Conservation (phyloP, 805 yeast genomes). For the Zygosaccharomyces bisporus region DNA sequence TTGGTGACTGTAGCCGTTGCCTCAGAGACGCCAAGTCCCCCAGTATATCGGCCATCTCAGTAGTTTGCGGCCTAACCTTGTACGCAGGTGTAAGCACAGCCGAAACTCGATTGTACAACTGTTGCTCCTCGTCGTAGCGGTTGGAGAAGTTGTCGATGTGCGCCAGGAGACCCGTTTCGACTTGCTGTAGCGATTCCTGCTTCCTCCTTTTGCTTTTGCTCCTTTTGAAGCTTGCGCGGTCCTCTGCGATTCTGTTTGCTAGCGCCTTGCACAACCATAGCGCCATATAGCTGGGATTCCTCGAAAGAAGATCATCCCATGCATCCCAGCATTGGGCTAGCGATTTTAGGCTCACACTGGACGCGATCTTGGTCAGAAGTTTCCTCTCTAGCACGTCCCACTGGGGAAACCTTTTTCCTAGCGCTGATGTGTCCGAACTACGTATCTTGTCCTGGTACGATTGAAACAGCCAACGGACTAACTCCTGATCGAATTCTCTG, state of each 20-base stretch:
- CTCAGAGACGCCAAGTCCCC: slow-evolving; percentile 22
- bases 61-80: no score
- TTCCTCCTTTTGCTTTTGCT: slow-evolving; percentile 22
- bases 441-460: slow-evolving; percentile 6
- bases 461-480: slow-evolving; percentile 16
- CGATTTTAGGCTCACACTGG: slow-evolving; percentile 14
- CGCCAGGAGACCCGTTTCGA: slow-evolving; percentile 7
- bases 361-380: slow-evolving; percentile 14
- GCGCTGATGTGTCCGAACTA: not conserved
- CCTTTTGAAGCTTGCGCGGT: slow-evolving; percentile 9
- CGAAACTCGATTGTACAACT: slow-evolving; percentile 7
- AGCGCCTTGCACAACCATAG: slow-evolving; percentile 13
- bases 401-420: slow-evolving; percentile 9
- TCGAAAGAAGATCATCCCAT: slow-evolving; percentile 17
- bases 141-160: slow-evolving; percentile 9
- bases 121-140: slow-evolving; percentile 12
- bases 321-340: slow-evolving; percentile 16
- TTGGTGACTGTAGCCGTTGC: slow-evolving; percentile 17
- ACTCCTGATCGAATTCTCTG: slow-evolving; percentile 20
- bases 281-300: slow-evolving; percentile 16
- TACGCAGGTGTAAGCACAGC: no score
- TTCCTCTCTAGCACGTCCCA: slow-evolving; percentile 20
- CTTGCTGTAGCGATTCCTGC: slow-evolving; percentile 10
- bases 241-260: slow-evolving; percentile 9
- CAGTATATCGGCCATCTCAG: slow-evolving; percentile 12